Evolutionary conservation across 1,284 basidiomycete genomes (phyloP).

Genomic region (Trichosporon sp.): DNA sequence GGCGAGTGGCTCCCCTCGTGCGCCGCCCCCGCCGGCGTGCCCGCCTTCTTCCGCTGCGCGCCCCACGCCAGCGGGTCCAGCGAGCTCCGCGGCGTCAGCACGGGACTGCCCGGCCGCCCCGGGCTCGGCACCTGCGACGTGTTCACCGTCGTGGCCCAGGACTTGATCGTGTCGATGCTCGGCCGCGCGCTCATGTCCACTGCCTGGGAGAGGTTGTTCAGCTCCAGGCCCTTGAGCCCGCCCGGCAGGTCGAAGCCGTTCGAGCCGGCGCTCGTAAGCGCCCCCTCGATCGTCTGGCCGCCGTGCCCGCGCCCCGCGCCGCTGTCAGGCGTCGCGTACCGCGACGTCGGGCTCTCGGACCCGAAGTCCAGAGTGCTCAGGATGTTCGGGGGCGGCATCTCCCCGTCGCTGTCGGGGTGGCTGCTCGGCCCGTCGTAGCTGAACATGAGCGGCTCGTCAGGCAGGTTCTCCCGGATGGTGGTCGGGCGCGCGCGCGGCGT

Average conservation of each 20-base stretch:
- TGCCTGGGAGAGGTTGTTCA: not conserved
- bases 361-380: not conserved
- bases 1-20: not conserved
- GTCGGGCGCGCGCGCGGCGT: not conserved
- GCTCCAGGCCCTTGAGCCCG: not conserved
- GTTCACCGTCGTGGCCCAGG: not conserved
- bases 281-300: not conserved
- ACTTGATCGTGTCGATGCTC: slow-evolving; percentile 2
- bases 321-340: not conserved
- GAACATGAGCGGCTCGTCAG: not conserved
- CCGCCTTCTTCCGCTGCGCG: not conserved
- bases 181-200: not conserved
- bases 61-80: not conserved
- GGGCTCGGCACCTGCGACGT: not conserved
- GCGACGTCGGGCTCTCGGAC: not conserved
- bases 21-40: not conserved
- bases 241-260: not conserved
- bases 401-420: not conserved
- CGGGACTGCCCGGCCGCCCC: not conserved
- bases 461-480: not conserved
- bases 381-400: not conserved
- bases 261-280: not conserved
- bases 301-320: not conserved
- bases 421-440: slow-evolving; percentile 1
- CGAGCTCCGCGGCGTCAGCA: not conserved